These are phyloP conservation scores for Phialemoniopsis sp. DNA, from an alignment of 2,329 filamentous ascomycete genomes.

Conservation along the genomic window DNA sequence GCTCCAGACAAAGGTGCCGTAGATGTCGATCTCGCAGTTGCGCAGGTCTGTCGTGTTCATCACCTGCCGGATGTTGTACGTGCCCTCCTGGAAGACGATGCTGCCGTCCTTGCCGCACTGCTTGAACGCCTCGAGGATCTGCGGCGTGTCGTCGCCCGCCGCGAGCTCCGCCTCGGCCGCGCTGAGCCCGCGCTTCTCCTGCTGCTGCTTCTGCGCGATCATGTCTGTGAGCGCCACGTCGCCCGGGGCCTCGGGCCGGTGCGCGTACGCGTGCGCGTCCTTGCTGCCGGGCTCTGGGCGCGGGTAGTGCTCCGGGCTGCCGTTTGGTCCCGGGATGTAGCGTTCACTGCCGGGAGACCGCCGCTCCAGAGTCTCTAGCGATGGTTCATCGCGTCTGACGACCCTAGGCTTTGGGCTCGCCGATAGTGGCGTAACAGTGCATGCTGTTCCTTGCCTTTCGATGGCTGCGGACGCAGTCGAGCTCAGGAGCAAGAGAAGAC, in stretches of 20 bases:
- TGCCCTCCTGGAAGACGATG: conserved; percentile 43
- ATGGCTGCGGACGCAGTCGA: conserved; percentile 9
- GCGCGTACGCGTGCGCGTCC: conserved; percentile 1
- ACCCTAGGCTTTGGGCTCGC: not conserved
- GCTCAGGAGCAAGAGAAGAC: conserved; percentile 8
- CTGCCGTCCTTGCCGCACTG: conserved; percentile 42
- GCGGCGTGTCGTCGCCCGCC: conserved; percentile 40
- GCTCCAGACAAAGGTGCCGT: conserved; percentile 39
- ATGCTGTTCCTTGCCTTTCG: conserved; percentile 17
- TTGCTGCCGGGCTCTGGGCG: conserved; percentile 6
- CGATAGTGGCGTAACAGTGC: conserved; percentile 15
- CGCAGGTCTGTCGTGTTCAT: conserved; percentile 42
- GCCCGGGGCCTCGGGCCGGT: not conserved
- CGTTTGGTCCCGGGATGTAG: not conserved
- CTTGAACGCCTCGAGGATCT: conserved; percentile 44
- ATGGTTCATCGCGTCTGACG: conserved; percentile 3
- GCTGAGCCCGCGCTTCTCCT: not conserved
- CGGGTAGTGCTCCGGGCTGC: conserved; percentile 4
- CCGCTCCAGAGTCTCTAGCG: not conserved
- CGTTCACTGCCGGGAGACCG: not conserved
- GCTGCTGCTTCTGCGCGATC: not conserved
- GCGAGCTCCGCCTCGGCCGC: not conserved
- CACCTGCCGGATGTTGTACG: conserved; percentile 42
- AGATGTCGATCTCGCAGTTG: conserved; percentile 42
- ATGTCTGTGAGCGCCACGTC: not conserved